A percentile compares a stretch with the other conserved stretches of the same genome.
These are phyloP conservation scores for Rhododendron simsii DNA, from an alignment of 148 eudicot genomes.

Conservation along the genomic window DNA sequence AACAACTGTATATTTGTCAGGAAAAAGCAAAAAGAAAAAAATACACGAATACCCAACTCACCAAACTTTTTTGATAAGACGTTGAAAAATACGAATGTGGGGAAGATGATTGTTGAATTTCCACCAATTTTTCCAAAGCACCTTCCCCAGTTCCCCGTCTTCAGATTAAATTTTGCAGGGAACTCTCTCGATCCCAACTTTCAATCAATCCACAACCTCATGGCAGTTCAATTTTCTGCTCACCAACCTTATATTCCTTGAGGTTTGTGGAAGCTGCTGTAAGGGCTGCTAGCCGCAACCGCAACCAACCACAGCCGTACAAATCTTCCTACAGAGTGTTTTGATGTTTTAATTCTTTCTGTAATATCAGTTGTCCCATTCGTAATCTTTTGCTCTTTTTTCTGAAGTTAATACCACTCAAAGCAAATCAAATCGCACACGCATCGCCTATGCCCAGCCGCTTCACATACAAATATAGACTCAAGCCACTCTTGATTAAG, in stretches of 20 bases:
- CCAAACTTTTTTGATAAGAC: background rate
- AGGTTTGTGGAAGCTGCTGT: no score
- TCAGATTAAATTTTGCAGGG: no score
- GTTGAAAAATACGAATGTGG: background rate
- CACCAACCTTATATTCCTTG: no score
- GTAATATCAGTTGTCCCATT: background rate
- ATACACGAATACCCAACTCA: background rate
- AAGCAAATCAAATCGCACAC: background rate
- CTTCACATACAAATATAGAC: background rate
- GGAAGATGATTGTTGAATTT: background rate
- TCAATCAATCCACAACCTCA: no score
- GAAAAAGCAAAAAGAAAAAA: background rate
- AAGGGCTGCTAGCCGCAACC: no score
- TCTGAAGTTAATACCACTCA: background rate
- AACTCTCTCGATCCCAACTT: no score
- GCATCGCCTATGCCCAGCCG: background rate
- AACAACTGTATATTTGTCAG: background rate
- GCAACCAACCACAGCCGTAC: background rate
- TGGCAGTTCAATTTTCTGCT: no score
- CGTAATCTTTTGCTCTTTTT: background rate
- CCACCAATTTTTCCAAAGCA: background rate
- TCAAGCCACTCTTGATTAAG: no score
- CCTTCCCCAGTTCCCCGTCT: background rate
- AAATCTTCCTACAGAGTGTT: background rate
- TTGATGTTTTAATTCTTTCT: background rate